These are phyloP conservation scores for Pseudopyricularia cyperi DNA, from an alignment of 2,329 filamentous ascomycete species.

Conservation along the genomic window DNA sequence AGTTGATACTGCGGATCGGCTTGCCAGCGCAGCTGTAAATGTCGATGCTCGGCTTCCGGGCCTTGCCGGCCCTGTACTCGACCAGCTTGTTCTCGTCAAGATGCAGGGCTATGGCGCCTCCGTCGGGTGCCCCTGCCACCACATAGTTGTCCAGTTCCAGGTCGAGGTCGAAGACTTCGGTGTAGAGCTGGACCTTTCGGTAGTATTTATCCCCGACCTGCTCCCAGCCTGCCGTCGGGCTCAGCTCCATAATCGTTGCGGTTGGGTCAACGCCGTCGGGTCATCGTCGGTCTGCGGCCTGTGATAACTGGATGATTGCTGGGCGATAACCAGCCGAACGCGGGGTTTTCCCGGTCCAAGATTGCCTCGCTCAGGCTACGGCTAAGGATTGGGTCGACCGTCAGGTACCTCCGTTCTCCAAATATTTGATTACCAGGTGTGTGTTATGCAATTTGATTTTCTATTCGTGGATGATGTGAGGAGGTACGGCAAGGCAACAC, in stretches of 20 bases:
- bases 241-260: constrained; percentile 33
- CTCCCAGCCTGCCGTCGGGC: constrained; percentile 84
- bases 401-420: too few relatives aligned
- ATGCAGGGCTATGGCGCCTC: constrained; percentile 71
- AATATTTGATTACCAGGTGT: too few relatives aligned
- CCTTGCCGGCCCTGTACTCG: constrained; percentile 58
- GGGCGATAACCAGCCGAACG: background rate
- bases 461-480: too few relatives aligned
- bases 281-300: background rate
- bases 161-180: constrained; percentile 82
- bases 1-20: constrained; percentile 72
- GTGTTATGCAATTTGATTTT: too few relatives aligned
- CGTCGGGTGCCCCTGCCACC: constrained; percentile 82
- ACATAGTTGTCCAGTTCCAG: constrained; percentile 92
- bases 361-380: too few relatives aligned
- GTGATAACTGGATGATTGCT: background rate
- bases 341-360: too few relatives aligned
- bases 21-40: constrained; percentile 90
- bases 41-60: constrained; percentile 74
- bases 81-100: constrained; percentile 67
- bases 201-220: constrained; percentile 88
- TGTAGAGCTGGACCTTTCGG: constrained; percentile 87
- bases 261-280: background rate
- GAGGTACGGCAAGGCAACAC: too few relatives aligned
- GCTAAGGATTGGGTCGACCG: too few relatives aligned